These are phyloP conservation scores for Trichosporon faecale DNA, from an alignment of 1,284 basidiomycete species.

Conservation along the genomic window DNA sequence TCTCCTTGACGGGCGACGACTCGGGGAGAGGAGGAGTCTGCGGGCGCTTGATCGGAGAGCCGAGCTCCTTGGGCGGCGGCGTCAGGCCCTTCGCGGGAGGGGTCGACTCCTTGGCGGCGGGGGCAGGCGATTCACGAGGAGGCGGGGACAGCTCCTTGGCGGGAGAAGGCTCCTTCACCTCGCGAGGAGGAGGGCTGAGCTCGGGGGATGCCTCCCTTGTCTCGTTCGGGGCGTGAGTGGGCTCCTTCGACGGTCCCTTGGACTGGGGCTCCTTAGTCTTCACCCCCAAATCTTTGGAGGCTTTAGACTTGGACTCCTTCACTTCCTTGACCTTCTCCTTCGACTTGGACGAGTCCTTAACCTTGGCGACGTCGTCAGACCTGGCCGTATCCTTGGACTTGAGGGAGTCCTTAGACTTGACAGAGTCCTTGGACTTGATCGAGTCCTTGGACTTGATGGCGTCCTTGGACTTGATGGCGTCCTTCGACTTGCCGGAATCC, in stretches of 20 bases:
- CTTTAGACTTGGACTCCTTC: background rate
- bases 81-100: slow-evolving; percentile 27
- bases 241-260: background rate
- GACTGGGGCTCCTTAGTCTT: background rate
- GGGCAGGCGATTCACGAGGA: background rate
- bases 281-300: background rate
- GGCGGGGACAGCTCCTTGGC: slow-evolving; percentile 6
- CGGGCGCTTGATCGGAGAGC: slow-evolving; percentile 4
- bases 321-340: slow-evolving; percentile 3
- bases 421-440: slow-evolving; percentile 6
- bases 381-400: background rate
- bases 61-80: slow-evolving; percentile 22
- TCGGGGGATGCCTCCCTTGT: background rate
- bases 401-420: background rate
- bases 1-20: slow-evolving; percentile 25
- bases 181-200: background rate
- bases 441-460: background rate
- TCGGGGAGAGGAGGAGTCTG: background rate
- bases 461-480: background rate
- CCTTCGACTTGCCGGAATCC: background rate
- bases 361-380: slow-evolving; percentile 14
- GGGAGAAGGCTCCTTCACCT: slow-evolving; percentile 1
- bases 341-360: background rate
- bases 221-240: background rate
- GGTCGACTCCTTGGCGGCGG: slow-evolving; percentile 6